A percentile compares a stretch with the other conserved stretches of the same genome.
These are phyloP conservation scores for Phyllachora maydis DNA, from an alignment of 2,329 filamentous ascomycete species.

Conservation along the genomic window DNA sequence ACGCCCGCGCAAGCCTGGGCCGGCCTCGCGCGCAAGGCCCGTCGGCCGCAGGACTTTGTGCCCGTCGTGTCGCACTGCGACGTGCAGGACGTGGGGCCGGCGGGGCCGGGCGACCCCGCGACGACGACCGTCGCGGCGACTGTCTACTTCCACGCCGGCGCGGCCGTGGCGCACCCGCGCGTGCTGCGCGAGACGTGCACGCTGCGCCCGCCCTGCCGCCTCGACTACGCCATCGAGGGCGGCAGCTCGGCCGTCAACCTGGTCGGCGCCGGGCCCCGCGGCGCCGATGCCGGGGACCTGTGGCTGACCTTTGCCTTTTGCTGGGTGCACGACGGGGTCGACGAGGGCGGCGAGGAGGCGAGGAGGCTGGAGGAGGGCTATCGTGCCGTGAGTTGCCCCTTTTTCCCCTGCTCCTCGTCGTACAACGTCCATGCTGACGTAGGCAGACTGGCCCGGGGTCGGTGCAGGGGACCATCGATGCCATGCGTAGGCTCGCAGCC, in stretches of 20 bases:
- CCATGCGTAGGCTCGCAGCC: too few species aligned
- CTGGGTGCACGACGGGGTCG: slow-evolving; percentile 12
- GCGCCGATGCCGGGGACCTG: slow-evolving; percentile 8
- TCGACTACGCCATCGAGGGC: slow-evolving; percentile 14
- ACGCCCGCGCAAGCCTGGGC: slow-evolving; percentile 11
- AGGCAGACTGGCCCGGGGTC: too few species aligned
- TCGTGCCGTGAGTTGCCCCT: too few species aligned
- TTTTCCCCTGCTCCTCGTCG: too few species aligned
- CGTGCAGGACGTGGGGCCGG: too few species aligned
- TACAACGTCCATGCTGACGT: too few species aligned
- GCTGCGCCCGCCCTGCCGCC: slow-evolving; percentile 11
- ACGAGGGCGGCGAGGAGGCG: slow-evolving; percentile 9
- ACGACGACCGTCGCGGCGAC: slow-evolving; percentile 2
- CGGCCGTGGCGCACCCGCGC: slow-evolving; percentile 1
- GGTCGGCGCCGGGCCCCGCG: slow-evolving; percentile 8
- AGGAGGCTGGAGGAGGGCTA: slow-evolving; percentile 7
- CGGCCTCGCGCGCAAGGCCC: slow-evolving; percentile 13
- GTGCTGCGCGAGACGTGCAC: slow-evolving; percentile 11
- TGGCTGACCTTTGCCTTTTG: slow-evolving; percentile 15
- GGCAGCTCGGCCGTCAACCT: slow-evolving; percentile 15
- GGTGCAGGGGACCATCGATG: too few species aligned
- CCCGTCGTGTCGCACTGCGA: slow-evolving; percentile 10
- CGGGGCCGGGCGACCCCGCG: slow-evolving; percentile 6
- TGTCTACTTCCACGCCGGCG: slow-evolving; percentile 5
- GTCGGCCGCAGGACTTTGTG: slow-evolving; percentile 12